Conservation (phyloP, 306 rosid species). For the Medicago ruthenica region DNA sequence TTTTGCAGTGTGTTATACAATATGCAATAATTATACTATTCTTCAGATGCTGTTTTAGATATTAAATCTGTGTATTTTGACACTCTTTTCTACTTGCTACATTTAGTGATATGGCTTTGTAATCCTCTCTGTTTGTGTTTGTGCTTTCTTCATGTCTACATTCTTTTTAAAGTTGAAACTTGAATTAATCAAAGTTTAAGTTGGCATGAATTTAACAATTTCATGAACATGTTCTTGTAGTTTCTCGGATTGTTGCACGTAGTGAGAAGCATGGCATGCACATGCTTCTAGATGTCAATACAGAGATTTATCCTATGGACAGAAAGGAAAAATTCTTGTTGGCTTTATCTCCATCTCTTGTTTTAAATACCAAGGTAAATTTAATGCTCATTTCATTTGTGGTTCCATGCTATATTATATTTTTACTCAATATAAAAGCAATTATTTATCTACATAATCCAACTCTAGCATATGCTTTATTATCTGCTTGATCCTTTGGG, state of each 20-base stretch:
- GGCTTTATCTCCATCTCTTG: slow-evolving; percentile 77
- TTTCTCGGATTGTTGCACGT: slow-evolving; percentile 75
- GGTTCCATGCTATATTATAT: neutral
- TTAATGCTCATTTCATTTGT: neutral
- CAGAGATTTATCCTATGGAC: slow-evolving; percentile 81
- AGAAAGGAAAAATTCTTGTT: slow-evolving; percentile 68
- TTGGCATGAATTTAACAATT: neutral
- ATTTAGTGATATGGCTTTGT: slow-evolving; percentile 9
- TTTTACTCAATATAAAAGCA: neutral
- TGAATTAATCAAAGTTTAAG: neutral
- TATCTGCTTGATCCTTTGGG: neutral
- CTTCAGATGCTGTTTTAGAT: neutral
- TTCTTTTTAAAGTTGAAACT: slow-evolving; percentile 3
- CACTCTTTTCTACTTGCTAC: neutral
- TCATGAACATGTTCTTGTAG: slow-evolving; percentile 47
- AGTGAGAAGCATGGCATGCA: slow-evolving; percentile 78
- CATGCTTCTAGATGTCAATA: slow-evolving; percentile 76
- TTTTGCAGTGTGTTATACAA: neutral
- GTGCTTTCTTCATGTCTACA: neutral
- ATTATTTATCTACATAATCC: slow-evolving; percentile 1
- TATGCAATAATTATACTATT: neutral
- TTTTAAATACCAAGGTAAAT: slow-evolving; percentile 68
- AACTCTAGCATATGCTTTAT: slow-evolving; percentile 6
- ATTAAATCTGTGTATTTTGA: slow-evolving; percentile 19
- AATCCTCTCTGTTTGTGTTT: neutral